Evolutionary conservation across 106 monocot genomes (phyloP).

Genomic region (Apostasia ramifera): DNA sequence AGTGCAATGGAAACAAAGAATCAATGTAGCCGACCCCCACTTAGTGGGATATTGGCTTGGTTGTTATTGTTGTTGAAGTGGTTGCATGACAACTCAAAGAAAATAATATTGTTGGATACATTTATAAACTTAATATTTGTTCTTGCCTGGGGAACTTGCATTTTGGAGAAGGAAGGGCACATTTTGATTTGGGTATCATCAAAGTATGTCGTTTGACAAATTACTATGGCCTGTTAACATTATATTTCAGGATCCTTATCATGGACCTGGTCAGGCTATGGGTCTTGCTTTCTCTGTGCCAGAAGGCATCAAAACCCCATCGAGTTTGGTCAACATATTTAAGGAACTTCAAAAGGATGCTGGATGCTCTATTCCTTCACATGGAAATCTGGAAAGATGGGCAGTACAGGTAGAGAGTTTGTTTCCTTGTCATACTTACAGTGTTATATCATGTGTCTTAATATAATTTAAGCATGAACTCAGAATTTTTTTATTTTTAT

Average conservation of each 20-base stretch:
- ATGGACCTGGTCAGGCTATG: conserved; percentile 97
- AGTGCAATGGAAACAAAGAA: too few relatives aligned
- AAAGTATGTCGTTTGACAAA: background rate
- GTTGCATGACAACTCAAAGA: too few relatives aligned
- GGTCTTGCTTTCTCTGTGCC: conserved; percentile 90
- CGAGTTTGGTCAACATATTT: conserved; percentile 87
- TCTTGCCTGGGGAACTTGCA: too few relatives aligned
- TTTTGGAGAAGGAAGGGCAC: too few relatives aligned
- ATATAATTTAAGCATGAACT: too few relatives aligned
- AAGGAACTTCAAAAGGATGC: conserved; percentile 86
- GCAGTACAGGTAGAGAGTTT: conserved; percentile 59
- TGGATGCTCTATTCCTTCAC: conserved; percentile 72
- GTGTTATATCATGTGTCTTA: too few relatives aligned
- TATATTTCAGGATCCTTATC: conserved; percentile 80
- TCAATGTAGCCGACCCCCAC: too few relatives aligned
- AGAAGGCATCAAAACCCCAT: conserved; percentile 66
- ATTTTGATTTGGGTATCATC: background rate
- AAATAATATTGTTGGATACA: too few relatives aligned
- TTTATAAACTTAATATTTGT: too few relatives aligned
- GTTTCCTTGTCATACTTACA: background rate
- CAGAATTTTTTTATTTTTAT: too few relatives aligned
- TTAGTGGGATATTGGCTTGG: too few relatives aligned
- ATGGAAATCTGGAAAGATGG: conserved; percentile 96
- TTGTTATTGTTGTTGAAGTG: too few relatives aligned
- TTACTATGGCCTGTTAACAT: background rate